Conservation (phyloP, 2,329 filamentous ascomycete genomes). For the Diaporthe vexans region DNA sequence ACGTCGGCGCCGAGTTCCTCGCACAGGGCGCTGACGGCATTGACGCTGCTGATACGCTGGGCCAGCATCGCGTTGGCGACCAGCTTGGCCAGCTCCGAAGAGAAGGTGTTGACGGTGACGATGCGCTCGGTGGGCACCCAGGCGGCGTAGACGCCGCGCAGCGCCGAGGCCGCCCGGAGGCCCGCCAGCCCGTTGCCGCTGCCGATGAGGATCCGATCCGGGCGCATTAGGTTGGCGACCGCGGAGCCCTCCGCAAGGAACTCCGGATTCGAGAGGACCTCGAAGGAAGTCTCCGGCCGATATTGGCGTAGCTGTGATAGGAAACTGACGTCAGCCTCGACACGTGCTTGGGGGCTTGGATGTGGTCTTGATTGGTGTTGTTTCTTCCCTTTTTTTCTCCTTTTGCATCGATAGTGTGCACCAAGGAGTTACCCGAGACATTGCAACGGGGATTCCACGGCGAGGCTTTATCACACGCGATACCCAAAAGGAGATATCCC, state of each 20-base stretch:
- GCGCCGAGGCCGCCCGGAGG: slow-evolving; percentile 61
- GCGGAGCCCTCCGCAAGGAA: slow-evolving; percentile 75
- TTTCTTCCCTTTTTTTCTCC: background rate
- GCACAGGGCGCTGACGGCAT: slow-evolving; percentile 72
- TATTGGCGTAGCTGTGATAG: slow-evolving; percentile 47
- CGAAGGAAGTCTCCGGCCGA: slow-evolving; percentile 64
- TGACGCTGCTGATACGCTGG: slow-evolving; percentile 75
- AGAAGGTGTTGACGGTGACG: slow-evolving; percentile 71
- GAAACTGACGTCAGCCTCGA: slow-evolving; percentile 20
- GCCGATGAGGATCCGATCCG: slow-evolving; percentile 74
- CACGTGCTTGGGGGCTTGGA: background rate
- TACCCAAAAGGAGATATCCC: background rate
- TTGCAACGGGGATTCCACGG: slow-evolving; percentile 1
- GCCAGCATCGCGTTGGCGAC: slow-evolving; percentile 75
- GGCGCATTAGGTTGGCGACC: slow-evolving; percentile 67
- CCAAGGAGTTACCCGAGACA: slow-evolving; percentile 37
- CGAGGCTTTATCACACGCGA: background rate
- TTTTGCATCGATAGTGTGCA: background rate
- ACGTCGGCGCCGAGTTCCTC: slow-evolving; percentile 71
- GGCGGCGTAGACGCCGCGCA: slow-evolving; percentile 66
- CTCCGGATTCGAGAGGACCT: slow-evolving; percentile 75
- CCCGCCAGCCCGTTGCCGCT: slow-evolving; percentile 63
- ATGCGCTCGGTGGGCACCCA: slow-evolving; percentile 70
- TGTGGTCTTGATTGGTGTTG: background rate
- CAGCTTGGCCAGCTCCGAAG: slow-evolving; percentile 73